Evolutionary conservation across 441 rosid genomes (phyloP).

Genomic region (Omphalea diandra): DNA sequence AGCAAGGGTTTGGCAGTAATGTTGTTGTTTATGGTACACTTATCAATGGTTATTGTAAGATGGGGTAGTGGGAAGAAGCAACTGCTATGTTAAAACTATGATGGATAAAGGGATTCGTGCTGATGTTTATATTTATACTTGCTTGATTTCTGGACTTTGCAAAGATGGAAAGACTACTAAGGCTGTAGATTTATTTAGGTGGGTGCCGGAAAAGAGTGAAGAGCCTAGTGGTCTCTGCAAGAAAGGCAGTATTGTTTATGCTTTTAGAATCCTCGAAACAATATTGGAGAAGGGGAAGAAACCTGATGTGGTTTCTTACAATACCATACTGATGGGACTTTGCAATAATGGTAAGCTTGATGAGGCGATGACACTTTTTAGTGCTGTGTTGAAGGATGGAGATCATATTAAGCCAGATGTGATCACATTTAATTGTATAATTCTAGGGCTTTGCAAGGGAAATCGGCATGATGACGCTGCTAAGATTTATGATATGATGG

Average conservation of each 20-base stretch:
- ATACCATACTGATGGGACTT: conserved; percentile 52
- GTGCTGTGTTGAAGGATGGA: conserved; percentile 35
- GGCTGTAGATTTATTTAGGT: conserved; percentile 51
- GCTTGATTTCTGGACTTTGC: conserved; percentile 57
- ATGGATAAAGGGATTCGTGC: conserved; percentile 44
- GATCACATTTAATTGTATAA: conserved; percentile 59
- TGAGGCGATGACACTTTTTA: conserved; percentile 55
- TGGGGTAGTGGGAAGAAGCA: conserved; percentile 53
- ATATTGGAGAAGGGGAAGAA: conserved; percentile 56
- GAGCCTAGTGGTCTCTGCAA: conserved; percentile 56
- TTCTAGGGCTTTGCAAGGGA: conserved; percentile 72
- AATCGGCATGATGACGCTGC: conserved; percentile 58
- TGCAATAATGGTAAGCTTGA: conserved; percentile 48
- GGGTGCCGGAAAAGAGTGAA: conserved; percentile 49
- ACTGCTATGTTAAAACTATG: conserved; percentile 41
- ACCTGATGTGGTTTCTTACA: conserved; percentile 61
- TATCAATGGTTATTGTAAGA: conserved; percentile 73
- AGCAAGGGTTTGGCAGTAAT: conserved; percentile 45
- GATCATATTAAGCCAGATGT: conserved; percentile 43
- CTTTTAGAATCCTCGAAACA: conserved; percentile 52
- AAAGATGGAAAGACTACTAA: conserved; percentile 43
- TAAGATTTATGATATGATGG: conserved; percentile 57
- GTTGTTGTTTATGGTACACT: conserved; percentile 47
- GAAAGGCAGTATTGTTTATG: conserved; percentile 50
- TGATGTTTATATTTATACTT: conserved; percentile 47